A percentile compares a stretch with the other conserved stretches of the same genome.
These are phyloP conservation scores for Talaromyces rugulosus DNA, from an alignment of 2,329 filamentous ascomycete genomes.

Conservation along the genomic window DNA sequence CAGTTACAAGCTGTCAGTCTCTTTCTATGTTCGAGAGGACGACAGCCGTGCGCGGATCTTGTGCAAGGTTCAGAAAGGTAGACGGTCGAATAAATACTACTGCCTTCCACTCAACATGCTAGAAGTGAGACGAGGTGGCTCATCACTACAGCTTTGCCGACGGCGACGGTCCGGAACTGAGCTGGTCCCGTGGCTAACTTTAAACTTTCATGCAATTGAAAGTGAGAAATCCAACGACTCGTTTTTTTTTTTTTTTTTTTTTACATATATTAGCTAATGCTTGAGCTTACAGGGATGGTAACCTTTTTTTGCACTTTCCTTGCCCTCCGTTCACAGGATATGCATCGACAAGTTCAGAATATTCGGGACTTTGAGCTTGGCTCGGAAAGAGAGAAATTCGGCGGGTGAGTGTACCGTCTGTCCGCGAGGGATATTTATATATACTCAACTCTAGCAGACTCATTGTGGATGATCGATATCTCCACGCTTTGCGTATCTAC, in stretches of 20 bases:
- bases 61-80: slow-evolving; percentile 43
- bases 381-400: slow-evolving; percentile 46
- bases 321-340: slow-evolving; percentile 56
- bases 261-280: neutral
- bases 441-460: slow-evolving; percentile 30
- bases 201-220: slow-evolving; percentile 54
- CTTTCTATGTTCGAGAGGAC: slow-evolving; percentile 48
- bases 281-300: slow-evolving; percentile 44
- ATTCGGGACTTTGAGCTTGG: slow-evolving; percentile 50
- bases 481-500: slow-evolving; percentile 54
- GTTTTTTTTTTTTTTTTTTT: neutral
- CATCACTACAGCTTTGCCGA: slow-evolving; percentile 38
- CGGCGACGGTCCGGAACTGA: slow-evolving; percentile 32
- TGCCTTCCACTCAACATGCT: slow-evolving; percentile 50
- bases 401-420: slow-evolving; percentile 37
- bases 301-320: slow-evolving; percentile 55
- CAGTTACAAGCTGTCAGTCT: slow-evolving; percentile 40
- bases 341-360: slow-evolving; percentile 31
- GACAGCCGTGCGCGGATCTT: slow-evolving; percentile 54
- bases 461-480: slow-evolving; percentile 49
- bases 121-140: slow-evolving; percentile 32
- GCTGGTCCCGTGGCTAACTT: slow-evolving; percentile 49
- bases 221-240: slow-evolving; percentile 29
- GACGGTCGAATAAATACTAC: slow-evolving; percentile 40
- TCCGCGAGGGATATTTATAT: neutral